These are phyloP conservation scores for Antitrichia curtipendula DNA, from an alignment of 225 moss, liverwort and hornwort species.

Conservation along the genomic window DNA sequence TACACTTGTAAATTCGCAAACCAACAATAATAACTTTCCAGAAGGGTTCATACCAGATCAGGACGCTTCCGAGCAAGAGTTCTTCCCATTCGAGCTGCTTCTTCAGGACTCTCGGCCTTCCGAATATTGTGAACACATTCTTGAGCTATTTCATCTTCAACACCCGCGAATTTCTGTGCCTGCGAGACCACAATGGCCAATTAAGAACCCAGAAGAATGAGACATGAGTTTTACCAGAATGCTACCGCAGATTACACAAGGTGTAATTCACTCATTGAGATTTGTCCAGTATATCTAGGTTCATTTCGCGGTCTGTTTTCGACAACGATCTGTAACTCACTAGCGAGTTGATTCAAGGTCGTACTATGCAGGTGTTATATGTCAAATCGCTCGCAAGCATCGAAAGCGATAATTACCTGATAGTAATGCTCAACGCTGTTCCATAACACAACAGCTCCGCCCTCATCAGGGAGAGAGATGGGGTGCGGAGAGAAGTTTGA, in stretches of 20 bases:
- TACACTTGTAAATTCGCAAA: background rate
- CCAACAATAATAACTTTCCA: background rate
- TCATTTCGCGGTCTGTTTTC: background rate
- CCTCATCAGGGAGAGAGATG: slow-evolving; percentile 47
- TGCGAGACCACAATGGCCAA: slow-evolving; percentile 6
- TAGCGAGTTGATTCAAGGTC: background rate
- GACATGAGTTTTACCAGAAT: background rate
- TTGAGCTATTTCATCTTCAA: slow-evolving; percentile 40
- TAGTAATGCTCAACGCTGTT: slow-evolving; percentile 83
- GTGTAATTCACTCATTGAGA: background rate
- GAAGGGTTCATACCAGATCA: slow-evolving; percentile 41
- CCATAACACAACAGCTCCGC: slow-evolving; percentile 44
- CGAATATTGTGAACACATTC: slow-evolving; percentile 46
- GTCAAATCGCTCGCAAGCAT: background rate
- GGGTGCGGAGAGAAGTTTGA: slow-evolving; percentile 91
- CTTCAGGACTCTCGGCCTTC: slow-evolving; percentile 62
- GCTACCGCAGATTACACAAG: background rate
- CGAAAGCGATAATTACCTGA: slow-evolving; percentile 30
- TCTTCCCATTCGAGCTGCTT: slow-evolving; percentile 82
- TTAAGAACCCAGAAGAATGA: background rate
- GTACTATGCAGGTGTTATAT: background rate
- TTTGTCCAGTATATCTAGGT: background rate
- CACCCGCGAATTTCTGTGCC: slow-evolving; percentile 78
- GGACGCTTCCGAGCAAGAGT: slow-evolving; percentile 62
- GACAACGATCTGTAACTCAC: background rate